Evolutionary conservation across 2,329 filamentous ascomycete genomes (phyloP).

Genomic region (Clonostachys rosea): DNA sequence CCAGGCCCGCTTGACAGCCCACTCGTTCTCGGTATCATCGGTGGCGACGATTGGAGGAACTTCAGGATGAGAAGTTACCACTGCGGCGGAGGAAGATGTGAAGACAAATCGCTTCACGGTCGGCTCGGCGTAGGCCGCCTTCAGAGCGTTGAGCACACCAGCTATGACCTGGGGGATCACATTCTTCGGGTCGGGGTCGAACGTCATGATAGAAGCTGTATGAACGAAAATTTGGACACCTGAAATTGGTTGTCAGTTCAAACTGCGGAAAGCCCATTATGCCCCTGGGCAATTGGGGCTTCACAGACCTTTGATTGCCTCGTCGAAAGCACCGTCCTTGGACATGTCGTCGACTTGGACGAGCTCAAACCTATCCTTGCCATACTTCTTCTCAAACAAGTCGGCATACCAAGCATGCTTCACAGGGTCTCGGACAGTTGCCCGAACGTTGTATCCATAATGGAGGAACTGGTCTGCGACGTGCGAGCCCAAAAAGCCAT

Average conservation of each 20-base stretch:
- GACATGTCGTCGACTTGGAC: slow-evolving; percentile 24
- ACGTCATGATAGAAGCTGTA: slow-evolving; percentile 24
- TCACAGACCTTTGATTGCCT: slow-evolving; percentile 16
- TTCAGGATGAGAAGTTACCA: slow-evolving; percentile 8
- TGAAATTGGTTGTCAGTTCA: neutral
- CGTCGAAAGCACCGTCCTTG: slow-evolving; percentile 12
- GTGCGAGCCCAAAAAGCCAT: slow-evolving; percentile 24
- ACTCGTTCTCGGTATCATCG: slow-evolving; percentile 27
- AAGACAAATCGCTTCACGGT: slow-evolving; percentile 32
- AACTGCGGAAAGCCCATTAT: too few species aligned
- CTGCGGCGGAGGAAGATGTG: slow-evolving; percentile 24
- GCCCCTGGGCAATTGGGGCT: too few species aligned
- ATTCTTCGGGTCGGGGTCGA: slow-evolving; percentile 26
- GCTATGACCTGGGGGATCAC: slow-evolving; percentile 27
- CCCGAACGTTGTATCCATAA: slow-evolving; percentile 22
- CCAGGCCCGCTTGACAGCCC: slow-evolving; percentile 23
- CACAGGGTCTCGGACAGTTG: slow-evolving; percentile 18
- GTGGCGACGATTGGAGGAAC: slow-evolving; percentile 8
- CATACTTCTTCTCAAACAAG: slow-evolving; percentile 22
- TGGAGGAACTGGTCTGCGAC: slow-evolving; percentile 20
- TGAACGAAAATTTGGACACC: slow-evolving; percentile 25
- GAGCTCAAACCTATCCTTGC: slow-evolving; percentile 23
- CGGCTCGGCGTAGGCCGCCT: slow-evolving; percentile 22
- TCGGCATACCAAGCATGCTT: slow-evolving; percentile 14
- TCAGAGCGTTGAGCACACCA: slow-evolving; percentile 19